Base-by-base conservation (phyloP, 1,284 basidiomycete species). In the Apiotrichum gracile region DNA sequence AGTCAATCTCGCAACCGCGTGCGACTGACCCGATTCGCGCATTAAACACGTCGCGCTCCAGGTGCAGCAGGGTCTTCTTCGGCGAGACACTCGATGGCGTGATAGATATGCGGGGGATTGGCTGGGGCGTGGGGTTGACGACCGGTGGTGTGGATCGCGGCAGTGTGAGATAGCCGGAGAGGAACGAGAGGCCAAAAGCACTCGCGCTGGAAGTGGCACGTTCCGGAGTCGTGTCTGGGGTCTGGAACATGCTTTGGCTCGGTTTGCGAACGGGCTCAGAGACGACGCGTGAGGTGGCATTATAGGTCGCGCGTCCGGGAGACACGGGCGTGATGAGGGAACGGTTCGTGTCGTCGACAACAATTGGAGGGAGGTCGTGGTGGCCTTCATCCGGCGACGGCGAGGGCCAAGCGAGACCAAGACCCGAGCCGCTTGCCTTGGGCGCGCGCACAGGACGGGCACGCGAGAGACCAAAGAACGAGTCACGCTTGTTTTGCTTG, bases 401-500 rank as follows among this genome's bases (percentile, higher is more conserved):
- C 47, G 42, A 47, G n/a, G 38, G 39, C 26, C 44, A 45, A 5
- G 45, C 54, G 4, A 55, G 48, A 6, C 51, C 53, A 5, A 39
- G 48, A 13, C 27, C 39, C 6, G 47, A 46, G 9, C 43, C 49
- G 22, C 51, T 53, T 14, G 29, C 39, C 25, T 47, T 38, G 12
- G 50, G 50, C 2, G 51, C 58, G n/a, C 51, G 58, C 10, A 59
- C 58, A 5, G 54, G 42, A 25, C 58, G 54, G 5, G 58, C 46
- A 17, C 58, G 58, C 2, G 69, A 70, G 14, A 72, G 52, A 7
- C 71, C 71, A 51, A 73, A 73, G 63, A 73, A 73, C 5, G 65
- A 68, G 29, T 73, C 71, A n/a, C 69, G 55, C 49, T 69, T 68
- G 49, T 47, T 50, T 46, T 61, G 47, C 26, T 52, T 46, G 29